phyloP scores from a whole-genome alignment of 1,284 basidiomycete species.

The Sanghuangporus weigelae region DNA sequence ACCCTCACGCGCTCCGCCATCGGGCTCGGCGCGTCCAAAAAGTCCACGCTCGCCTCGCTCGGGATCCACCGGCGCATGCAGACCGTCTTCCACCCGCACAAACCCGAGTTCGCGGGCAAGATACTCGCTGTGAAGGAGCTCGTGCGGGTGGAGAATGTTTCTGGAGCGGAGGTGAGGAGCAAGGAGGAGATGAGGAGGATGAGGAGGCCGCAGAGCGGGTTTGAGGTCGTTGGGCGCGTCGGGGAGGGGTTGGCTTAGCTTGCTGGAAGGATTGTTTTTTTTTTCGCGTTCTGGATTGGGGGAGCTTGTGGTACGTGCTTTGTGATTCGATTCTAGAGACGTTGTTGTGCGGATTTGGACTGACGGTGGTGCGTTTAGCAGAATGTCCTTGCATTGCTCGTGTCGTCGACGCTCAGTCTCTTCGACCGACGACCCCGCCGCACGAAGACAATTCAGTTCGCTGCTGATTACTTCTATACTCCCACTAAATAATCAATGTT shows the following conservation, averaged over 20 bases:
- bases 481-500: too few species aligned
- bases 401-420: neutral
- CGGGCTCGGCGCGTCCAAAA: slow-evolving; percentile 64
- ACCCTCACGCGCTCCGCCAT: slow-evolving; percentile 81
- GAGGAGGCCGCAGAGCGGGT: slow-evolving; percentile 60
- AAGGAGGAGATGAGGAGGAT: slow-evolving; percentile 60
- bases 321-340: too few species aligned
- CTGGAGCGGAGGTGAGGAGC: slow-evolving; percentile 53
- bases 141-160: slow-evolving; percentile 81
- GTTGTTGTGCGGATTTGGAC: neutral
- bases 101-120: slow-evolving; percentile 72
- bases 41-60: slow-evolving; percentile 70
- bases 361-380: neutral
- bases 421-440: too few species aligned
- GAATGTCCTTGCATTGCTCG: neutral
- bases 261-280: too few species aligned
- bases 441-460: too few species aligned
- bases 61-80: slow-evolving; percentile 78
- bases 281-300: too few species aligned
- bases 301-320: too few species aligned
- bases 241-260: neutral
- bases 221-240: slow-evolving; percentile 40
- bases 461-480: too few species aligned
- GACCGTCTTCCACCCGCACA: slow-evolving; percentile 74
- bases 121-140: slow-evolving; percentile 83